Evolutionary conservation across 1,139 yeast species (phyloP), one percentile per base, ranked within the genome.

Genomic region (Oligophagozyma castellii): DNA sequence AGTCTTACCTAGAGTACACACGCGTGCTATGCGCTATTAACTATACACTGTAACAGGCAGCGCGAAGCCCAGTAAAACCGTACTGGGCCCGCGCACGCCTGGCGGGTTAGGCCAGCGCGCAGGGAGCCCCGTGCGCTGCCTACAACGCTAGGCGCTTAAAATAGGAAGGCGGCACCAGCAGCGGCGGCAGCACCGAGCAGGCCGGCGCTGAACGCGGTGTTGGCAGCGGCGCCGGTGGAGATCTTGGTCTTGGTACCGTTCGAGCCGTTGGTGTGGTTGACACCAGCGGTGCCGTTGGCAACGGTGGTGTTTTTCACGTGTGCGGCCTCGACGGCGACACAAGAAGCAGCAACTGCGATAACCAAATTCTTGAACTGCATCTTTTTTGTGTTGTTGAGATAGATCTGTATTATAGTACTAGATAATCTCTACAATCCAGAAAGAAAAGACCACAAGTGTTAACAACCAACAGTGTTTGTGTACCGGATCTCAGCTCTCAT

Each of bases 171-270:
- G 49, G 71, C 70, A 60, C 77, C 79, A 48, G 77, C 80, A 46
- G 78, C 80, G 42, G 72, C 73, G 51, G 73, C 77, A 53, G 78
- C 80, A 61, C 78, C 80, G 55, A 72, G 64, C 51, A 68, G 64
- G 60, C 74, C 75, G 47, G 73, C 74, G 57, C 63, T 61, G 49
- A 61, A 56, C 36, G 66, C 62, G 61, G 67, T 63, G 49, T 59
- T 51, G 44, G 58, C 65, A 43, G 71, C 71, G 47, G 70, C 71
- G 58, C 68, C 71, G 46, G 64, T 59, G 33, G 65, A 56, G 40
- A 55, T 55, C 29, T 56, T 47, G 37, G 64, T 46, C 53, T 53
- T 61, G 33, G 62, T 48, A 29, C 40, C 36, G 58, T 50, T 53
- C 34, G 63, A 38, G 31, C 50, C 35, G 46, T 53, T 46, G 28